phyloP scores from a whole-genome alignment of 202 grass and related monocot genomes.

The Saccharum hybrid region DNA sequence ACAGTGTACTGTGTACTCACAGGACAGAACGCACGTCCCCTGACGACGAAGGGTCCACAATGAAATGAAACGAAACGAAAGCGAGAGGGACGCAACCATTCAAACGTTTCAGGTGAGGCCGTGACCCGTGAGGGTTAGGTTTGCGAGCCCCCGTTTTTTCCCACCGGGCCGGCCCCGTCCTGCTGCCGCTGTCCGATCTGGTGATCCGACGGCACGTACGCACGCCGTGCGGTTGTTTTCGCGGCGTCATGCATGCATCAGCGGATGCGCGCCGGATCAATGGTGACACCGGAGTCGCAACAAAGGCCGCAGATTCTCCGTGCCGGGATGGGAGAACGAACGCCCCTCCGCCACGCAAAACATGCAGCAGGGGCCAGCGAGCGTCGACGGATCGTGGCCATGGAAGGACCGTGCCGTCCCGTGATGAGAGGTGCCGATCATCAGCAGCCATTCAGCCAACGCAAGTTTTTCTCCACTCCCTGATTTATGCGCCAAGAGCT shows the following conservation, averaged over 20 bases:
- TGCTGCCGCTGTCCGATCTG: background rate
- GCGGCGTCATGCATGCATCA: background rate
- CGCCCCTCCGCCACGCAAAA: slow-evolving; percentile 8
- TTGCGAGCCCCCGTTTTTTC: background rate
- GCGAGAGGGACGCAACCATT: background rate
- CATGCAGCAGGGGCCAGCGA: too few species aligned
- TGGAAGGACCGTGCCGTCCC: background rate
- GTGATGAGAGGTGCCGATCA: slow-evolving; percentile 5
- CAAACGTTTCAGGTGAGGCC: background rate
- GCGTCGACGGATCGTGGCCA: background rate
- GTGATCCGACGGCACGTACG: slow-evolving; percentile 17
- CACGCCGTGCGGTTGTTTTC: slow-evolving; percentile 20
- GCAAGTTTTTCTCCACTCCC: slow-evolving; percentile 7
- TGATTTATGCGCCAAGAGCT: slow-evolving; percentile 1
- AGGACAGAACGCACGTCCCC: background rate
- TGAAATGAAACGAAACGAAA: background rate
- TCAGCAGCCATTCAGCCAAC: background rate
- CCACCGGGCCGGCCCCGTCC: background rate
- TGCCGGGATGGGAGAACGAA: background rate
- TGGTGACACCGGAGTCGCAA: slow-evolving; percentile 16
- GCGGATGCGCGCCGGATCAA: background rate
- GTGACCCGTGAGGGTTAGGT: background rate
- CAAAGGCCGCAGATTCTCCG: slow-evolving; percentile 29
- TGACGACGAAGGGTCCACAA: background rate
- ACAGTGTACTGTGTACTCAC: background rate